These are phyloP conservation scores for Chrysanthemum lavandulifolium DNA, from an alignment of 129 eudicot species.

Conservation along the genomic window DNA sequence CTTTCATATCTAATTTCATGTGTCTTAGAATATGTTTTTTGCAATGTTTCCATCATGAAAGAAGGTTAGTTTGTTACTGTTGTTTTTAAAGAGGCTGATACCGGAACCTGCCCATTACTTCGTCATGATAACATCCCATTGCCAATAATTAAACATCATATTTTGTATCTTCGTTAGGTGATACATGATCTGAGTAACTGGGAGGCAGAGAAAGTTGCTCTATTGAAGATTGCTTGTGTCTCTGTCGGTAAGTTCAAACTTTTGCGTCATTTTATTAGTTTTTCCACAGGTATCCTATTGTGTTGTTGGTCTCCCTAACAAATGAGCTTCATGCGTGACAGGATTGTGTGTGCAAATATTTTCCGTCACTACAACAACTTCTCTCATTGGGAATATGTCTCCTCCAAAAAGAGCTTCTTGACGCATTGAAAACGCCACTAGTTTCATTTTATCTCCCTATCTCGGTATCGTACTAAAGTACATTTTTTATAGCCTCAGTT, in stretches of 20 bases:
- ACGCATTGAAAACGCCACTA: constrained; percentile 21
- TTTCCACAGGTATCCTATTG: background rate
- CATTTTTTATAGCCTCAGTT: background rate
- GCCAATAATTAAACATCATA: constrained; percentile 4
- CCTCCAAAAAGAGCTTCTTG: constrained; percentile 78
- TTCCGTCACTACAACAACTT: constrained; percentile 45
- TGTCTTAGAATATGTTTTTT: background rate
- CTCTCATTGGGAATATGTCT: constrained; percentile 70
- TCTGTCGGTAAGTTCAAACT: constrained; percentile 44
- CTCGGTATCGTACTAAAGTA: constrained; percentile 8
- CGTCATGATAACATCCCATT: background rate
- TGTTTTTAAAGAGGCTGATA: constrained; percentile 1
- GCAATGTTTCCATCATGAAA: too few relatives aligned
- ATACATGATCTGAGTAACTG: constrained; percentile 46
- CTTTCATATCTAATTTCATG: background rate
- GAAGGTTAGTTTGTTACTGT: background rate
- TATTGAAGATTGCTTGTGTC: constrained; percentile 39
- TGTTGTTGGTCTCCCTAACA: constrained; percentile 11
- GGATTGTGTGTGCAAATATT: constrained; percentile 54
- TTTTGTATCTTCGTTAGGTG: constrained; percentile 34
- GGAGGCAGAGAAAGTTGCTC: constrained; percentile 43
- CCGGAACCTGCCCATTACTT: background rate
- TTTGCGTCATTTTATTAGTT: background rate
- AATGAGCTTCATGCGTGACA: constrained; percentile 32
- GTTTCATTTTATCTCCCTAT: constrained; percentile 1